Percentiles rank a stretch among this genome's conserved stretches.
Conservation (phyloP, 371 early-diverging fungal species). For the Mortierella sp. region DNA sequence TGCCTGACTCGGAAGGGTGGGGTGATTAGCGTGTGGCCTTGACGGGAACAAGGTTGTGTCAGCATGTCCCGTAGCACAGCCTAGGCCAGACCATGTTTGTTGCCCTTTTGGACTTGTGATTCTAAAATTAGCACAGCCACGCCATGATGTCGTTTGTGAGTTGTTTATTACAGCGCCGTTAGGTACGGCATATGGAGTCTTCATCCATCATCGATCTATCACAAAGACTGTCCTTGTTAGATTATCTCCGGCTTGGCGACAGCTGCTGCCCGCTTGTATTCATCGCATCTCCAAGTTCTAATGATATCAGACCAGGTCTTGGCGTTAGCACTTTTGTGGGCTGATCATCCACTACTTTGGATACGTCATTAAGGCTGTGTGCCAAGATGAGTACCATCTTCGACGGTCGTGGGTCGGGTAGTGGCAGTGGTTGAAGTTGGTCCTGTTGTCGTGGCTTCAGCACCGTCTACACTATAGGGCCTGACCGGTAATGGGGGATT, state of each 20-base stretch:
- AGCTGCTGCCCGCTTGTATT: not conserved
- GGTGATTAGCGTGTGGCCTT: no score
- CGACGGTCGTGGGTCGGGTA: slow-evolving; percentile 32
- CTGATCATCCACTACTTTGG: slow-evolving; percentile 2
- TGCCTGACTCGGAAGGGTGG: no score
- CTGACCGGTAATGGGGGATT: slow-evolving; percentile 32
- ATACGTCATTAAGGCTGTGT: not conserved
- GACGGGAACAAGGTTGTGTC: no score
- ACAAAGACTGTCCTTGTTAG: not conserved
- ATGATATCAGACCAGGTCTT: not conserved
- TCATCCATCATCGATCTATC: not conserved
- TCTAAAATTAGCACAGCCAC: no score
- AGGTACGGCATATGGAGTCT: no score
- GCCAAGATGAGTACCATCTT: slow-evolving; percentile 24
- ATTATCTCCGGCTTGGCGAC: slow-evolving; percentile 1
- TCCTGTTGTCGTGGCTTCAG: slow-evolving; percentile 4
- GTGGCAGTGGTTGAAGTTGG: slow-evolving; percentile 2
- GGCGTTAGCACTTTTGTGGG: not conserved
- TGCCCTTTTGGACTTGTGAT: no score
- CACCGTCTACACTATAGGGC: slow-evolving; percentile 14
- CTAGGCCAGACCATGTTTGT: no score
- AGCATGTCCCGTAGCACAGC: no score
- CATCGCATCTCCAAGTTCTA: not conserved
- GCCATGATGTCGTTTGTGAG: no score
- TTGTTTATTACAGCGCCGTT: no score